Evolutionary conservation across 1,284 basidiomycete genomes (phyloP).

Genomic region (Cutaneotrichosporon sp.): DNA sequence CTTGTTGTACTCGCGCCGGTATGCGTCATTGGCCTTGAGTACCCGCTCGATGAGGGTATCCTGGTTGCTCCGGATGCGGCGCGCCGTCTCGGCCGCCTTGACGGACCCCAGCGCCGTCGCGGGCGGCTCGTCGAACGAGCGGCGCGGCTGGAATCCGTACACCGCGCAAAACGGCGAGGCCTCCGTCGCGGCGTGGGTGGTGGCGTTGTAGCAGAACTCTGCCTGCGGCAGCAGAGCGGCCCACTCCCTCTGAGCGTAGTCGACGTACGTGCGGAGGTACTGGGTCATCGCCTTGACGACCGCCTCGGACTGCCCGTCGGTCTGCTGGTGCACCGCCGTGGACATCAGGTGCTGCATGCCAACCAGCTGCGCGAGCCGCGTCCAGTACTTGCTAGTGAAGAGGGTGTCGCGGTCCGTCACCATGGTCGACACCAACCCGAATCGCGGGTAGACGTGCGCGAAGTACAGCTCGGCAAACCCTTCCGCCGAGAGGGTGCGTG

Average conservation of each 20-base stretch:
- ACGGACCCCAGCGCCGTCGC: too few species aligned
- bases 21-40: too few species aligned
- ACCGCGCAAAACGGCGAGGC: conserved; percentile 56
- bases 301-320: conserved; percentile 35
- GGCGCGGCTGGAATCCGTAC: conserved; percentile 48
- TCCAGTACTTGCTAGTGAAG: neutral
- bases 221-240: conserved; percentile 18
- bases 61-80: too few species aligned
- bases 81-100: too few species aligned
- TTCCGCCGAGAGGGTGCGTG: too few species aligned
- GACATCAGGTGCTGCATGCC: too few species aligned
- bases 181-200: conserved; percentile 44
- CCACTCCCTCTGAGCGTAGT: conserved; percentile 58
- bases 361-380: neutral
- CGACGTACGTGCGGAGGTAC: conserved; percentile 33
- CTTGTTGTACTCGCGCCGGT: too few species aligned
- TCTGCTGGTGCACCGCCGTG: conserved; percentile 37
- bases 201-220: conserved; percentile 59
- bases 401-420: neutral
- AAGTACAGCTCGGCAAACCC: neutral
- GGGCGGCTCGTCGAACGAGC: too few species aligned
- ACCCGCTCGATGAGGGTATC: too few species aligned
- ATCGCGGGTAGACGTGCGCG: neutral
- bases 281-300: conserved; percentile 31
- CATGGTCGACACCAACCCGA: neutral